Evolutionary conservation across 2,329 filamentous ascomycete species (phyloP), one percentile per base, ranked within the genome.

Genomic region (Malbranchea zuffiana): DNA sequence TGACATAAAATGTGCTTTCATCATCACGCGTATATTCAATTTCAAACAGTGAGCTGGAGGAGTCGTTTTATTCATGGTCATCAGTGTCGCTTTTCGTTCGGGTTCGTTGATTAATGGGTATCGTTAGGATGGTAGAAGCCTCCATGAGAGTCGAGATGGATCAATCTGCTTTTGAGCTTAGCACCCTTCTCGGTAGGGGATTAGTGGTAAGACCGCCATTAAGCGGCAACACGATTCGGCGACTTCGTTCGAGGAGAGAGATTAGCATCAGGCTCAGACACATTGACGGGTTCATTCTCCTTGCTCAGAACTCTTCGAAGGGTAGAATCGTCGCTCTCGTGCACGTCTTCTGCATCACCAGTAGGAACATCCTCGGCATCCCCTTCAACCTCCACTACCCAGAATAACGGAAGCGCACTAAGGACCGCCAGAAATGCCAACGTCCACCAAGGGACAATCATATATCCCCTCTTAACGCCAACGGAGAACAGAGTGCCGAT

Each of bases 391-490:
- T 94, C 75, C 2, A 78, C 70, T 1, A 92, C 71, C 62, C 77
- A 80, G 56, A 78, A 83, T 0, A 81, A 73, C 0, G 85, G 82
- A 2, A 93, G 57, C 1, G 75, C 75, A 12, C 82, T 81, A 1
- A 85, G 32, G 0, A 73, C 43, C 0, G 77, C 72, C 29, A 92
- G 64, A 0, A 63, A 48, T 0, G 75, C 70, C n/a, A 95, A 66
- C 3, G 80, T 67, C 76, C 82, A 93, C 73, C 83, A 95, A 0
- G 87, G 80, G 0, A 82, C 65, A 35, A 92, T 74, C 19, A 90
- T 69, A 53, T 84, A 88, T 0, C 83, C 83, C 19, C 69, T 64
- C 49, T 81, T 74, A 1, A 85, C 75, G 1, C 88, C 88, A 62
- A 74, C 75, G 0, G 76, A 80, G 52, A 94, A 95, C 0, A 78